Evolutionary conservation across 805 yeast species (phyloP).

Genomic region (Metschnikowia reukaufii): DNA sequence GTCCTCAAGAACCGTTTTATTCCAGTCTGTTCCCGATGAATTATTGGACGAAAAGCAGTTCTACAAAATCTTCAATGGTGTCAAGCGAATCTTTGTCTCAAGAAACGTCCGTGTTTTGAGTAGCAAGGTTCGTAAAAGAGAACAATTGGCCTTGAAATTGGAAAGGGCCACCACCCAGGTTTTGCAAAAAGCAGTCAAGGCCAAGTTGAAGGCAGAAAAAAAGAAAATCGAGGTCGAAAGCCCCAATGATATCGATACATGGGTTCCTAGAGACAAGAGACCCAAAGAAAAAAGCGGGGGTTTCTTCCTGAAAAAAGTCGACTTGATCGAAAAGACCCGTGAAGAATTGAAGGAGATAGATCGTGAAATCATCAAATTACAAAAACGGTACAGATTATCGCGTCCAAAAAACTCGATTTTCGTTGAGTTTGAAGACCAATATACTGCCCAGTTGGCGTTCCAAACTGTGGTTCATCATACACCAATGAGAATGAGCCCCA

Average conservation of each 20-base stretch:
- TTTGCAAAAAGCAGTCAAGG: constrained; percentile 62
- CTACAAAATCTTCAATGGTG: constrained; percentile 76
- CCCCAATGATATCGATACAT: constrained; percentile 49
- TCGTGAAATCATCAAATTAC: constrained; percentile 55
- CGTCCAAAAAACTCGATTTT: constrained; percentile 77
- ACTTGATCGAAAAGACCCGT: constrained; percentile 56
- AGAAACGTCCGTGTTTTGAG: constrained; percentile 60
- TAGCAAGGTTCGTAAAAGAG: constrained; percentile 58
- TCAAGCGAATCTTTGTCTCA: constrained; percentile 76
- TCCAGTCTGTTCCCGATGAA: constrained; percentile 80
- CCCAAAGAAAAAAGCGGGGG: constrained; percentile 59
- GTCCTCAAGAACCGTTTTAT: constrained; percentile 77
- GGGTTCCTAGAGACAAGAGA: constrained; percentile 65
- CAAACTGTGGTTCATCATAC: constrained; percentile 64
- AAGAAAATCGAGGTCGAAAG: constrained; percentile 42
- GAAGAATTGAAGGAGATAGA: constrained; percentile 59
- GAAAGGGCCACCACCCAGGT: constrained; percentile 66
- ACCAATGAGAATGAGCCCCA: constrained; percentile 63
- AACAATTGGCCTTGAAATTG: constrained; percentile 54
- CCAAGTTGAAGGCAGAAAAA: constrained; percentile 62
- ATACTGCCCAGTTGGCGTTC: constrained; percentile 69
- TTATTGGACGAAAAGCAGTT: constrained; percentile 72
- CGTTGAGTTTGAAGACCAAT: constrained; percentile 77
- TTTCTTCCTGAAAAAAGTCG: constrained; percentile 51
- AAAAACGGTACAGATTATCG: constrained; percentile 45